Conservation (phyloP, 345 rosid genomes). For the Citrus reticulata region DNA sequence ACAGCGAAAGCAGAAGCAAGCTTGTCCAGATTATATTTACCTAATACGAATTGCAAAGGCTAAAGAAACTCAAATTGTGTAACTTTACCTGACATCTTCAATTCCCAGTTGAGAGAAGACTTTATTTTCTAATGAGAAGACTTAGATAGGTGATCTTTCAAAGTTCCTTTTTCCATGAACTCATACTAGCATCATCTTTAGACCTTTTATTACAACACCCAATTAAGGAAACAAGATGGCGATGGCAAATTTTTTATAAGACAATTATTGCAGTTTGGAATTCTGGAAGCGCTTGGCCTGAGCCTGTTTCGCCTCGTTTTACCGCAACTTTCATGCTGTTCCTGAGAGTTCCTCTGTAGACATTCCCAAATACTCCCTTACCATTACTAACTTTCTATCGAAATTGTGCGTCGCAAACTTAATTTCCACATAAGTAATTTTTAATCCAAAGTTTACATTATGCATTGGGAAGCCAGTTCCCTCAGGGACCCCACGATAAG, state of each 20-base stretch:
- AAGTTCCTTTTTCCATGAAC: constrained; percentile 53
- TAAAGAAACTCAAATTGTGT: background rate
- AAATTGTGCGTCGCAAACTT: constrained; percentile 43
- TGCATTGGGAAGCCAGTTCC: constrained; percentile 18
- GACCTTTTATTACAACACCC: constrained; percentile 61
- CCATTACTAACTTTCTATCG: constrained; percentile 29
- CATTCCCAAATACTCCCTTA: constrained; percentile 45
- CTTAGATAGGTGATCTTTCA: constrained; percentile 46
- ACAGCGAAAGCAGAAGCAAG: background rate
- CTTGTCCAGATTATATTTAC: background rate
- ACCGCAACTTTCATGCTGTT: constrained; percentile 43
- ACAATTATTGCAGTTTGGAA: constrained; percentile 53
- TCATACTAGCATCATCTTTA: constrained; percentile 65
- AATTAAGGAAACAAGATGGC: constrained; percentile 61
- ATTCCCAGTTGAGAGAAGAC: constrained; percentile 32
- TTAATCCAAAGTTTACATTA: constrained; percentile 35
- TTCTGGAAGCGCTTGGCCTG: constrained; percentile 48
- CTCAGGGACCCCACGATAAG: constrained; percentile 19
- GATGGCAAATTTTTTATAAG: constrained; percentile 60
- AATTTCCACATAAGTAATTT: constrained; percentile 37
- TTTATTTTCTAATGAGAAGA: constrained; percentile 6
- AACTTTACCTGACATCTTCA: constrained; percentile 27
- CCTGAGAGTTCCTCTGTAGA: constrained; percentile 37
- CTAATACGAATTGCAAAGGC: background rate
- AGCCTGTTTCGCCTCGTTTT: constrained; percentile 41